Evolutionary conservation across 192 early-diverging fungal genomes (phyloP).

Genomic region (Entomortierella parvispora): DNA sequence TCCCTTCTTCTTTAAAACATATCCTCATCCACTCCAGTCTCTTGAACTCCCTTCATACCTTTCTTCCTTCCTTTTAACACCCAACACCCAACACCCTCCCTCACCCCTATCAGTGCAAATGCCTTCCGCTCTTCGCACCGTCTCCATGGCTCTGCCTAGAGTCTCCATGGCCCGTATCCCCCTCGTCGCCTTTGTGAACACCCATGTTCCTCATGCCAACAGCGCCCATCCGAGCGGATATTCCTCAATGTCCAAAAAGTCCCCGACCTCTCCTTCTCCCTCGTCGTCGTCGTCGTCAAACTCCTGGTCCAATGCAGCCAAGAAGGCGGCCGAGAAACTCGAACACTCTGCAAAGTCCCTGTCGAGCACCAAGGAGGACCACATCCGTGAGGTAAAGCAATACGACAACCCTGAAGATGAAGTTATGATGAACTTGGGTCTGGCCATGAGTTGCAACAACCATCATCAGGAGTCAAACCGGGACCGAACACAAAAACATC

Average conservation of each 20-base stretch:
- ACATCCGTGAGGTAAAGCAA: slow-evolving; percentile 47
- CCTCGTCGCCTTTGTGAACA: slow-evolving; percentile 24
- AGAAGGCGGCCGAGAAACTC: slow-evolving; percentile 4
- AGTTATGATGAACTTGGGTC: slow-evolving; percentile 24
- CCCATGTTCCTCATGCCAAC: slow-evolving; percentile 3
- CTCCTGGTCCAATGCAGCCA: slow-evolving; percentile 17
- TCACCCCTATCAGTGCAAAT: no score
- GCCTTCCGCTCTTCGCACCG: slow-evolving; percentile 15
- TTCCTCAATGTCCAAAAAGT: slow-evolving; percentile 17
- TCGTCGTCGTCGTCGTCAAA: not conserved
- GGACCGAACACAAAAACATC: not conserved
- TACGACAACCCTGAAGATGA: slow-evolving; percentile 35
- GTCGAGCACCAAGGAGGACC: slow-evolving; percentile 13
- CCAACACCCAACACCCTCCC: no score
- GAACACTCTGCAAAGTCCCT: slow-evolving; percentile 20
- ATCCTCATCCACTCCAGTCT: no score
- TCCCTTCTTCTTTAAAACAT: no score
- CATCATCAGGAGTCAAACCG: not conserved
- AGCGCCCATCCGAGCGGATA: slow-evolving; percentile 17
- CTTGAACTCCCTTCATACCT: no score
- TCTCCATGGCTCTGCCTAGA: slow-evolving; percentile 22
- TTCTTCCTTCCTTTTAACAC: no score
- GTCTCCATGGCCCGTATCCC: slow-evolving; percentile 46
- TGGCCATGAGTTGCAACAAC: slow-evolving; percentile 18
- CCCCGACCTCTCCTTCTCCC: no score